phyloP scores from a whole-genome alignment of 176 grass and related monocot genomes.

The Ensete glaucum region DNA sequence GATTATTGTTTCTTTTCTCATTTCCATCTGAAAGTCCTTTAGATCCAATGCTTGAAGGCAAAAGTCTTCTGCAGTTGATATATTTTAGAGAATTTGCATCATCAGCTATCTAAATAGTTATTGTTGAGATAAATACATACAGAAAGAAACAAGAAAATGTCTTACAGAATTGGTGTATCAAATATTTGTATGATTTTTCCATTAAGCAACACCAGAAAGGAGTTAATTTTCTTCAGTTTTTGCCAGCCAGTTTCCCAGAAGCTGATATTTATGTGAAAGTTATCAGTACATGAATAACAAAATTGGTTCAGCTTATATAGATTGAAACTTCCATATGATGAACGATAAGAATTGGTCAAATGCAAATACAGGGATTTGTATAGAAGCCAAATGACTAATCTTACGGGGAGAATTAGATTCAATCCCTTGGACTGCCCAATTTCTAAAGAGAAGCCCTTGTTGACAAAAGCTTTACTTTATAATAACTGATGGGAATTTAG shows the following conservation, averaged over 20 bases:
- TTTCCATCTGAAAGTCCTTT: slow-evolving; percentile 16
- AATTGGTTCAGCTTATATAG: neutral
- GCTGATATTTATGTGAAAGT: neutral
- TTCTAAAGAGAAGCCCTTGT: too few relatives aligned
- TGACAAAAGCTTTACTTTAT: too few relatives aligned
- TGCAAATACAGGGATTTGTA: too few relatives aligned
- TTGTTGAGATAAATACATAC: neutral
- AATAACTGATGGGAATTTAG: too few relatives aligned
- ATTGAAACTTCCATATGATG: too few relatives aligned
- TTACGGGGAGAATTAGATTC: too few relatives aligned
- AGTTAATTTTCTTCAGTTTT: slow-evolving; percentile 10
- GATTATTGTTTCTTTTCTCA: slow-evolving; percentile 35
- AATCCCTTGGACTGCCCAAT: too few relatives aligned
- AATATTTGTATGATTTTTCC: slow-evolving; percentile 11
- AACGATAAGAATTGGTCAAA: too few relatives aligned
- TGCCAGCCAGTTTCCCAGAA: slow-evolving; percentile 12
- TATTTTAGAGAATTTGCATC: neutral
- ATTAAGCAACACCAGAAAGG: neutral
- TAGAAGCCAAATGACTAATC: too few relatives aligned
- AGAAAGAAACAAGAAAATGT: neutral
- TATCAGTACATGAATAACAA: neutral
- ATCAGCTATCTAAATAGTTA: neutral
- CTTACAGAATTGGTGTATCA: slow-evolving; percentile 1
- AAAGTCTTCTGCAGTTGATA: slow-evolving; percentile 10
- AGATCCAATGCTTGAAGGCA: slow-evolving; percentile 16